Evolutionary conservation across 1,284 basidiomycete species (phyloP).

Genomic region (Chalciporus sp.): DNA sequence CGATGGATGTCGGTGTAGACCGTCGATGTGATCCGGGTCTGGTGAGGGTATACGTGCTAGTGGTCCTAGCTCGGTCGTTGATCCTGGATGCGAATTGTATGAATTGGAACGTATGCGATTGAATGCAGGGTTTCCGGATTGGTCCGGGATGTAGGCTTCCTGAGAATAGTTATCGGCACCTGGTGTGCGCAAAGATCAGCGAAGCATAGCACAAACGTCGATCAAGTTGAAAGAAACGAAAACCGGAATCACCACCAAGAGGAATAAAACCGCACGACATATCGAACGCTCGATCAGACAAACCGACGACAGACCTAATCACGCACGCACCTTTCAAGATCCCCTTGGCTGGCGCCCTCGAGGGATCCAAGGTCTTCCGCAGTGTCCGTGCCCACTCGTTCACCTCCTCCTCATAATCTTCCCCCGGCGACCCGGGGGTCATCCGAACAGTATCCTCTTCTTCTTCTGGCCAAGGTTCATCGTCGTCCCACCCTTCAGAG

Average conservation of each 20-base stretch:
- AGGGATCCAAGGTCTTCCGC: conserved; percentile 66
- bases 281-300: conserved; percentile 9
- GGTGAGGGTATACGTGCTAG: conserved; percentile 78
- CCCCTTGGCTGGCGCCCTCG: conserved; percentile 72
- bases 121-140: conserved; percentile 41
- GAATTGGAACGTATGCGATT: conserved; percentile 76
- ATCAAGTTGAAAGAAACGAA: conserved; percentile 20
- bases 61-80: conserved; percentile 62
- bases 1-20: conserved; percentile 67
- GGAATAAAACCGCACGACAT: neutral
- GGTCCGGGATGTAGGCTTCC: conserved; percentile 49
- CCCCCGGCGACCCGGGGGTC: conserved; percentile 38
- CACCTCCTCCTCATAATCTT: conserved; percentile 48
- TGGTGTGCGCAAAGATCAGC: conserved; percentile 29
- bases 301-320: neutral
- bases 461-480: conserved; percentile 63
- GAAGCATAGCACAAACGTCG: neutral
- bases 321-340: conserved; percentile 83
- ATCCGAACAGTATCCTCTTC: conserved; percentile 77
- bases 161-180: conserved; percentile 69
- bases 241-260: conserved; percentile 4
- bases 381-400: conserved; percentile 77
- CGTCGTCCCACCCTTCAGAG: conserved; percentile 70
- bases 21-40: conserved; percentile 85
- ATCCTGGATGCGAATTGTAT: conserved; percentile 63